Base-by-base conservation (phyloP, 176 grass and related monocot species). In the Poa pratensis region DNA sequence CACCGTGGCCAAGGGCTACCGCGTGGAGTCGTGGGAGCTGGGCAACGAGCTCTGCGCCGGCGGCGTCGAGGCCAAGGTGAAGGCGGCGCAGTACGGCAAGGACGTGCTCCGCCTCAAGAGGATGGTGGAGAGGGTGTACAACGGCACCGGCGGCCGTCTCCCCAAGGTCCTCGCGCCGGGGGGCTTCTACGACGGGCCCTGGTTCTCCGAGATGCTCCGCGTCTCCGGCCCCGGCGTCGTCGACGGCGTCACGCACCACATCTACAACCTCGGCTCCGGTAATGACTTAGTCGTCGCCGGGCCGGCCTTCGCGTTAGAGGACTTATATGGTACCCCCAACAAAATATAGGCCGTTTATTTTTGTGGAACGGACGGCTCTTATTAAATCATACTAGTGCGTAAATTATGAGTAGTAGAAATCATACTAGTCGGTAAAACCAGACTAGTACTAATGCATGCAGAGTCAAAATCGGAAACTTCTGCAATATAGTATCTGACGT, bases 181-280 rank as follows among this genome's bases (percentile, higher is more conserved):
- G 0, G 91, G 88, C 11, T 93, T 93, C 66, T 93, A 82, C 65
- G 88, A 90, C 35, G 75, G 49, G 46, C 11, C 84, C 40, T 93
- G 91, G 91, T 93, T 86, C 79, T 37, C 82, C 54, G 82, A 93
- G 43, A 90, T 93, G 88, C 91, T 93, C 71, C 72, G 72, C 9
- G 11, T 39, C 19, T 88, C 88, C 22, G 91, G 91, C 22, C 73
- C 81, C 81, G 53, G 70, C 77, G 91, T 86, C 65, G 88, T 86
- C 54, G 82, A 88, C 77, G 73, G 42, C 51, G 78, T 93, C 59
- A 90, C 91, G 22, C 91, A 90, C 77, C 91, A 93, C 75, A 90
- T 90, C 49, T 93, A 93, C 85, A 93, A 93, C 59, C 88, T 93
- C 53, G 91, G 91, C 63, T 77, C 88, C 80, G 91, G 91, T 35